Evolutionary conservation across 2,329 filamentous ascomycete genomes (phyloP), one percentile per base, ranked within the genome.

Genomic region (Aspergillus bombycis): DNA sequence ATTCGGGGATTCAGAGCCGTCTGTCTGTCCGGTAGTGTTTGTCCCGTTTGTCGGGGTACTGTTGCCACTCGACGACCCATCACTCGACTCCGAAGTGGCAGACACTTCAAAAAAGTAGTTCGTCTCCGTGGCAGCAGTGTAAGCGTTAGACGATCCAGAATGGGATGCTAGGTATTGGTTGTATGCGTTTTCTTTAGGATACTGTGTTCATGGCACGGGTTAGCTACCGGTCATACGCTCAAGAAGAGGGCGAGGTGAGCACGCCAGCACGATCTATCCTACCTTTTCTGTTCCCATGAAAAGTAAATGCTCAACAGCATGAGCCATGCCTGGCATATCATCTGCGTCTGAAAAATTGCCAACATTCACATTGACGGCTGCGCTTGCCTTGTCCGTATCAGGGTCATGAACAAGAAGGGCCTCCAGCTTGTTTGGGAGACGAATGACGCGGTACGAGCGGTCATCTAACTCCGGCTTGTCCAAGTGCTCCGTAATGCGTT

Each of bases 281-380:
- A 89, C 88, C 84, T 98, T 99, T 79, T 97, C 91, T 9, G 95
- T 99, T 57, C 95, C 95, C 95, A 99, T 98, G 82, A 99, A 99
- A 28, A 99, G 83, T 68, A 97, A 82, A 85, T 97, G 94, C 83
- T 98, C 94, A 60, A 98, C 93, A 8, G 93, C 94, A 81, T 98
- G 95, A 58, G 94, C 94, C 87, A 96, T 94, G 64, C 95, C 93
- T 16, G 93, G 94, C 87, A 98, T 93, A 71, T 93, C 91, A 68
- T 91, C 87, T 68, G 91, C 88, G 74, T 99, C 95, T 75, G 92
- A 96, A 81, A 97, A 97, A 79, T 92, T 96, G 65, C 95, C 95
- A 41, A 97, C 94, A 77, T 96, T 94, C 75, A 98, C 94, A 76
- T 98, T 95, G 74, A 98, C 88, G 57, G 94, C 91, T 11, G 94